Base-by-base conservation (phyloP, 2,329 filamentous ascomycete genomes). In the Fusarium annulatum region DNA sequence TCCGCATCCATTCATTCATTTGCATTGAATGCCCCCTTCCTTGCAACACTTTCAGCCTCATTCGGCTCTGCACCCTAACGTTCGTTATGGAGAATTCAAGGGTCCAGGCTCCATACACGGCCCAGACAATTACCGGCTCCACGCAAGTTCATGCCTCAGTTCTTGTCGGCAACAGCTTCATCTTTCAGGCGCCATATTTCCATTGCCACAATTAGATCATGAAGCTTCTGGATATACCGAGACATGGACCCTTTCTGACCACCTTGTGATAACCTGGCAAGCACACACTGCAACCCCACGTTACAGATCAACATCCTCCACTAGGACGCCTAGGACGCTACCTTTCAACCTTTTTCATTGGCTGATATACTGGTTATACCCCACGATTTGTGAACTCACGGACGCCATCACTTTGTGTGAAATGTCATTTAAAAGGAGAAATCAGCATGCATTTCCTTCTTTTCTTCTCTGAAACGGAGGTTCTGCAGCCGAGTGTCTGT, bases 91-190 rank as follows among this genome's bases (percentile, higher is more conserved):
- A 60, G 63, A 69, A 63, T 38, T 33, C 48, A n/a, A 67, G 61
- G 70, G 71, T 67, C 61, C 46, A 26, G 33, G 57, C 52, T 72
- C 64, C 69, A 64, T 69, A 59, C 68, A 72, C 49, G 38, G 42
- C 19, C 49, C 23, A 58, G 23, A 41, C 46, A 68, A 57, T 58
- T 74, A 42, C 67, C 48, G 52, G 71, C 42, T 74, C 71, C 67
- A 72, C 65, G 60, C 59, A 56, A 42, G 55, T 33, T 57, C 64
- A 48, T 30, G 43, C 30, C 52, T 49, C 43, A 51, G 43, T 51
- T 56, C 34, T 55, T 60, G n/a, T 61, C 57, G n/a, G 43, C 53
- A 51, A 42, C 55, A 58, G 26, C 46, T 51, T 39, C 64, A 57
- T 48, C 30, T 38, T 53, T 38, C 45, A 52, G 59, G 62, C 19